These are phyloP conservation scores for Umbelopsis ramanniana DNA, from an alignment of 192 early-diverging fungal genomes.

Conservation along the genomic window DNA sequence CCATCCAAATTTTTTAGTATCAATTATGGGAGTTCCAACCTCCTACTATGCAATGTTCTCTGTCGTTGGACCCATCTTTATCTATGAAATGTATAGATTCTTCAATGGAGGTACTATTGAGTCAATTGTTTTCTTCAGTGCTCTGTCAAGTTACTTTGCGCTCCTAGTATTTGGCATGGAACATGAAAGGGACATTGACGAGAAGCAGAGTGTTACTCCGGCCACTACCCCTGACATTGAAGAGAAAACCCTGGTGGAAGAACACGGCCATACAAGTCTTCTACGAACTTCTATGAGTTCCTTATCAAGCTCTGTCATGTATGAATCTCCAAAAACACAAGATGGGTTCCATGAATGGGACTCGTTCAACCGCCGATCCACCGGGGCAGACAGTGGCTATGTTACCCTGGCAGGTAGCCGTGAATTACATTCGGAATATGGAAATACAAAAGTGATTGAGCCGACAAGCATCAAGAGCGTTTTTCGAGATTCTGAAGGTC, in stretches of 20 bases:
- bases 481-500: slow-evolving; percentile 13
- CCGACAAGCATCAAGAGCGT: slow-evolving; percentile 17
- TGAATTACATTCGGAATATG: not conserved
- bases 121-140: slow-evolving; percentile 21
- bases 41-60: not conserved
- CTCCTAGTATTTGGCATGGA: slow-evolving; percentile 6
- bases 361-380: not conserved
- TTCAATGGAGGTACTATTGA: slow-evolving; percentile 18
- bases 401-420: slow-evolving; percentile 2
- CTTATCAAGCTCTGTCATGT: not conserved
- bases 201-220: not conserved
- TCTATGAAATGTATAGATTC: slow-evolving; percentile 22
- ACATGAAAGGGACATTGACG: not conserved
- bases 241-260: slow-evolving; percentile 13
- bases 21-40: not conserved
- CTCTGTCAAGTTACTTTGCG: slow-evolving; percentile 8
- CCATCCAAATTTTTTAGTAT: not conserved
- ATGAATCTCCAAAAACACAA: slow-evolving; percentile 8
- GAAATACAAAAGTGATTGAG: not conserved
- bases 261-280: not conserved
- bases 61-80: not conserved
- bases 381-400: slow-evolving; percentile 10
- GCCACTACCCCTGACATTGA: not conserved
- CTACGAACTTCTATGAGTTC: slow-evolving; percentile 1
- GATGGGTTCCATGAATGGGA: slow-evolving; percentile 1